Evolutionary conservation across 192 early-diverging fungal genomes (phyloP).

Genomic region (Mortierella claussenii): DNA sequence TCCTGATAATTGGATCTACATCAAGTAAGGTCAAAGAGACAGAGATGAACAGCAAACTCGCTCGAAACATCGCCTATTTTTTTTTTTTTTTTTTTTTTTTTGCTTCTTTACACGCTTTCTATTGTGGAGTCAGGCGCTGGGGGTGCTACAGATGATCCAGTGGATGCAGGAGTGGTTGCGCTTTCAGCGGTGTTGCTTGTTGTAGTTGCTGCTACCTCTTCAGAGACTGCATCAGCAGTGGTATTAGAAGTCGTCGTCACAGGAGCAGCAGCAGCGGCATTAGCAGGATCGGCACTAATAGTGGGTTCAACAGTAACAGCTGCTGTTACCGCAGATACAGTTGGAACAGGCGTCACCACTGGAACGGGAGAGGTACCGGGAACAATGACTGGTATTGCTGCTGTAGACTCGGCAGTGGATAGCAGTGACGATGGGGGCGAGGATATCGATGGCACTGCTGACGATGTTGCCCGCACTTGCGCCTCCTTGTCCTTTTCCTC

Average conservation of each 20-base stretch:
- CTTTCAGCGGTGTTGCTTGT: no score
- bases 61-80: no score
- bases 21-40: no score
- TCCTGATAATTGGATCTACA: no score
- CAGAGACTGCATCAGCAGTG: background rate
- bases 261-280: background rate
- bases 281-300: background rate
- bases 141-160: background rate
- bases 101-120: background rate
- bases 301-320: background rate
- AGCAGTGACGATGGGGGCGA: no score
- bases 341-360: background rate
- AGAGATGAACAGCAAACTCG: no score
- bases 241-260: background rate
- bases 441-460: background rate
- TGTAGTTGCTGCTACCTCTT: background rate
- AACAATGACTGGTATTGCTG: no score
- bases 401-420: no score
- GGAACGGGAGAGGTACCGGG: background rate
- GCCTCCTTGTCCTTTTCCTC: slow-evolving; percentile 5
- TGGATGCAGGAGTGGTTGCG: background rate
- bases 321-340: background rate
- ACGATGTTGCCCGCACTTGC: background rate
- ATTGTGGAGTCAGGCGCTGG: no score
- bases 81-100: slow-evolving; percentile 6